Base-by-base conservation (phyloP, 192 early-diverging fungal species). In the Coemansia sp. region DNA sequence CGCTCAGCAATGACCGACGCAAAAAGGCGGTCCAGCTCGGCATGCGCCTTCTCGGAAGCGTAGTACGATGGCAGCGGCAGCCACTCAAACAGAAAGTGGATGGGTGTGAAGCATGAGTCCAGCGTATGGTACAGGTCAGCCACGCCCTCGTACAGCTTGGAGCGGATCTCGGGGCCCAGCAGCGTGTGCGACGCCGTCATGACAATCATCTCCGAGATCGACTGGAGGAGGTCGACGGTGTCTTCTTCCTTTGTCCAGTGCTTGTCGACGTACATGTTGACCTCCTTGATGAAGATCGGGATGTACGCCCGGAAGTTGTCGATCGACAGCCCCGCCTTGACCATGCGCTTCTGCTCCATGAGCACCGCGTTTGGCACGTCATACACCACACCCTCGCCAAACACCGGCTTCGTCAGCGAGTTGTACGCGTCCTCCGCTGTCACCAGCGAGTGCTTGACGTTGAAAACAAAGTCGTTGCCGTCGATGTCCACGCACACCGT, bases 291-390 rank as follows among this genome's bases (percentile, higher is more conserved):
- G 60, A 98, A 89, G 71, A 94, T 89, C 44, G 94, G 92, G 36
- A 98, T 86, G 84, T 98, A 95, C 35, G 88, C 73, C 60, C 91
- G 86, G 83, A 99, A 93, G 69, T 89, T 93, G 24, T 95, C 90
- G 58, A 88, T 88, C 60, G 93, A 90, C 69, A 99, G 85, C 48
- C 92, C 90, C 60, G 93, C 89, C 87, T 99, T 99, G 73, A 98
- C 90, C 84, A 99, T 96, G 86, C 92, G 95, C 87, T 99, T 99
- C 84, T 99, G 97, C 84, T 99, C 95, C 95, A 99, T 97, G 67
- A 99, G 89, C 55, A 94, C 85, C 39, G 87, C 67, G 81, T 97
- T 95, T 30, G 88, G 89, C 49, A 93, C 94, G 78, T 99, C 97
- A 85, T 99, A 99, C 35, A 99, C 97, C 49, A 99, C 95, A 45